Percentiles rank a stretch among this genome's conserved stretches.
phyloP scores from a whole-genome alignment of 2,329 filamentous ascomycete species.

The Microascus cirrosus region DNA sequence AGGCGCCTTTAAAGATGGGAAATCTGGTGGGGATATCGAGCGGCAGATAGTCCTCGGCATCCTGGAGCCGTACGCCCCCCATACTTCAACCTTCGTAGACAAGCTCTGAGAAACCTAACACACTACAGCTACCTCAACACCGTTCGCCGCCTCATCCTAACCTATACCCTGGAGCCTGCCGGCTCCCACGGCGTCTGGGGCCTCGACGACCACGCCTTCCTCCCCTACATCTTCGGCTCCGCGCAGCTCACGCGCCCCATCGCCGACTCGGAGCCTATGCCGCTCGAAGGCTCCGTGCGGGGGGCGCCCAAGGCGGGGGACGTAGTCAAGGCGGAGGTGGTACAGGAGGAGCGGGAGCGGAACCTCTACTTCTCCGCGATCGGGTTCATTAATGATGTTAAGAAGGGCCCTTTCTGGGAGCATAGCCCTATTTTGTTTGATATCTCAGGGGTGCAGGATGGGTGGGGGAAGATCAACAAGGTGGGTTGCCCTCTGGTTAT shows the following conservation, averaged over 20 bases:
- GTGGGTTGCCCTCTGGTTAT: constrained; percentile 17
- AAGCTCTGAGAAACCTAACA: not conserved
- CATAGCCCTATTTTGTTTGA: constrained; percentile 92
- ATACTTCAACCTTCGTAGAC: not conserved
- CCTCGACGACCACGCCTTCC: constrained; percentile 91
- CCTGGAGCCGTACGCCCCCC: constrained; percentile 61
- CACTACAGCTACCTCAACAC: constrained; percentile 60
- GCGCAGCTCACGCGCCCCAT: constrained; percentile 79
- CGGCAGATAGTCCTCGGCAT: constrained; percentile 71
- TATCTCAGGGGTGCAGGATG: constrained; percentile 78
- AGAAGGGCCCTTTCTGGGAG: constrained; percentile 92
- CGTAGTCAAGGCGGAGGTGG: constrained; percentile 52
- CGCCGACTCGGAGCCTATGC: constrained; percentile 47
- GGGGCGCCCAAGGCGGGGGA: constrained; percentile 61
- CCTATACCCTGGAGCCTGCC: constrained; percentile 87
- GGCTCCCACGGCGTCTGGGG: constrained; percentile 98
- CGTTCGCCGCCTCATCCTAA: constrained; percentile 71
- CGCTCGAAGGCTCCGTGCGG: constrained; percentile 66
- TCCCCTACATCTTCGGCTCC: constrained; percentile 90
- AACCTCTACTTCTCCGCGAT: constrained; percentile 95
- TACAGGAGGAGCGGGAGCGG: constrained; percentile 50
- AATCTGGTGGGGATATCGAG: constrained; percentile 47
- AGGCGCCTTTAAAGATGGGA: constrained; percentile 56
- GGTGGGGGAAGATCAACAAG: constrained; percentile 97
- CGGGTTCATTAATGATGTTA: constrained; percentile 95